Evolutionary conservation across 768 basidiomycete genomes (phyloP), one percentile per base, ranked within the genome.

Genomic region (Phaffia australis): DNA sequence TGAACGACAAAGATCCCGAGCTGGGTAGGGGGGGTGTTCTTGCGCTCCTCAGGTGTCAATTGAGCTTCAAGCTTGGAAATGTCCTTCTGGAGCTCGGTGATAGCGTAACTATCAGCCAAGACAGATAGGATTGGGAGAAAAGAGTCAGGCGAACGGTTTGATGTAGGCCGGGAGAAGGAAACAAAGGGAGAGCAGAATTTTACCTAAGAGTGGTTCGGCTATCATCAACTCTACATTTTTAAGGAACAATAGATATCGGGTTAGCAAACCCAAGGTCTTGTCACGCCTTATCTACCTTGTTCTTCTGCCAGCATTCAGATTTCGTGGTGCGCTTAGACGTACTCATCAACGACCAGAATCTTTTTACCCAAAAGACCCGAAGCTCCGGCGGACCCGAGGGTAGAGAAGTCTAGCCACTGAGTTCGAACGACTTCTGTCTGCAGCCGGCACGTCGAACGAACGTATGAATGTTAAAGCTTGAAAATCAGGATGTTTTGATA

Each of bases 361-460:
- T 84, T 80, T 71, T 86, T 81, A 49, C 95, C 94, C 52, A 97
- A 77, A 21, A 99, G 79, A 18, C 77, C 76, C n/a, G 52, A 47
- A 14, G 54, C 60, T 30, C 60, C 69, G 7, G 55, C 30, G 14
- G 52, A 50, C 21, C 66, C 57, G 54, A 63, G 42, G 14, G 57
- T 54, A 46, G 35, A 75, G 63, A 79, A 78, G 68, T 80, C 79
- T 23, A 98, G 79, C 95, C 95, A 99, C 77, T 99, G 95, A 19
- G 93, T 99, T 63, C 93, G 83, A 71, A 95, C 80, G 70, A 99
- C 89, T 75, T 95, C 86, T 81, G 58, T 88, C 88, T 54, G 23
- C 18, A 46, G 3, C n/a, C 60, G 57, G 30, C 1, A 14, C 16
- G 25, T 19, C 18, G 6, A n/a, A 56, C 18, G 32, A 59, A 52